These are phyloP conservation scores for Sequoiadendron giganteum DNA, from an alignment of 75 land plant genomes.

Conservation along the genomic window DNA sequence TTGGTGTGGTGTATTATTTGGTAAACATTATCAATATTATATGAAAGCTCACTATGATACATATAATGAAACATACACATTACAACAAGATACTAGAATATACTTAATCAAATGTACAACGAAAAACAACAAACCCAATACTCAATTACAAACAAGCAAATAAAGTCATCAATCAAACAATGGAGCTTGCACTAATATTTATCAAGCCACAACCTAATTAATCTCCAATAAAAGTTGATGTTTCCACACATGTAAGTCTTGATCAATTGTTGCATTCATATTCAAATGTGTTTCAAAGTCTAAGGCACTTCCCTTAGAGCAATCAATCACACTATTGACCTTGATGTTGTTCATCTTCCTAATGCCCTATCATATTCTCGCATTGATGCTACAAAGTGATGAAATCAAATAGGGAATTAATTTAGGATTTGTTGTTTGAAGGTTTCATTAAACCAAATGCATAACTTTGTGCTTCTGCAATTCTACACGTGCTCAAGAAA, in stretches of 20 bases:
- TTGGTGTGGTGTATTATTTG: too few species aligned
- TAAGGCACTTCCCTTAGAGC: neutral
- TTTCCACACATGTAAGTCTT: neutral
- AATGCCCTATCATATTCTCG: neutral
- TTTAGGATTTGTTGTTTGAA: neutral
- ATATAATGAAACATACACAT: neutral
- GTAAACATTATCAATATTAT: too few species aligned
- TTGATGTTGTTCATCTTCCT: neutral
- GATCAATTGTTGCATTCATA: neutral
- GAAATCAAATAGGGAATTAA: neutral
- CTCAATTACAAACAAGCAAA: neutral
- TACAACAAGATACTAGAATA: neutral
- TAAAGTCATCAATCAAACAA: neutral
- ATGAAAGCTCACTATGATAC: neutral
- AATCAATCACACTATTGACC: neutral
- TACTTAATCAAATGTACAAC: too few species aligned
- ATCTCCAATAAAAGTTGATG: neutral
- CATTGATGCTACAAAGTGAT: neutral
- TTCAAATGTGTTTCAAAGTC: neutral
- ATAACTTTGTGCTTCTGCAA: neutral
- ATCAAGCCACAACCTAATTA: neutral
- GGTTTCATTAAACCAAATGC: neutral
- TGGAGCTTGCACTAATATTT: neutral
- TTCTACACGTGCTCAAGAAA: neutral
- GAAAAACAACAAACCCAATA: neutral